Conservation (phyloP, 1,284 basidiomycete species). For the Trametes sp. region DNA sequence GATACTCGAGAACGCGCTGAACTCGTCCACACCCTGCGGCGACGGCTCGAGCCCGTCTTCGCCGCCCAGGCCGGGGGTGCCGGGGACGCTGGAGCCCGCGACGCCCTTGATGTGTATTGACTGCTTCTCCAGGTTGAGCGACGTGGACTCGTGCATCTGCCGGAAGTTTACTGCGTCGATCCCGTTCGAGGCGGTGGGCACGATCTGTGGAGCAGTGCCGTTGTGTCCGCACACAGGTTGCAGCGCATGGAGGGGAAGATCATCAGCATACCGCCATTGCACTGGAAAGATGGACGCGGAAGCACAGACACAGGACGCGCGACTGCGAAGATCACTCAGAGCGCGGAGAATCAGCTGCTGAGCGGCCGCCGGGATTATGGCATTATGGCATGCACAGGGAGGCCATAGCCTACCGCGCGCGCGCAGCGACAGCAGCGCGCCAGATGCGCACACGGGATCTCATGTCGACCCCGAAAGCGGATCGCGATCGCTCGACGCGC, state of each 20-base stretch:
- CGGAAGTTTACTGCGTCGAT: slow-evolving; percentile 92
- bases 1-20: slow-evolving; percentile 87
- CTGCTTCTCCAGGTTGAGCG: slow-evolving; percentile 84
- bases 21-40: slow-evolving; percentile 60
- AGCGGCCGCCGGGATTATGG: slow-evolving; percentile 27
- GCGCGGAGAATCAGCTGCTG: slow-evolving; percentile 16
- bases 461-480: slow-evolving; percentile 10
- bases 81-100: slow-evolving; percentile 45
- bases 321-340: slow-evolving; percentile 9
- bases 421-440: slow-evolving; percentile 10
- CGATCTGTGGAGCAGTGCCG: slow-evolving; percentile 60
- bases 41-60: slow-evolving; percentile 58
- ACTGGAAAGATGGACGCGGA: slow-evolving; percentile 19
- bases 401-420: slow-evolving; percentile 14
- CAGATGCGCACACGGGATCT: slow-evolving; percentile 26
- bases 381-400: slow-evolving; percentile 26
- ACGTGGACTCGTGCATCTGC: slow-evolving; percentile 88
- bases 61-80: slow-evolving; percentile 54
- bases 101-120: slow-evolving; percentile 45
- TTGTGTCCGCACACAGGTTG: slow-evolving; percentile 12
- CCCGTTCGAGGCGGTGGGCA: slow-evolving; percentile 85
- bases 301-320: slow-evolving; percentile 9
- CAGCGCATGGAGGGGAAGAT: slow-evolving; percentile 15
- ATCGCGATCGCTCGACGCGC: slow-evolving; percentile 23
- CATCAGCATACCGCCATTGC: slow-evolving; percentile 22